These are phyloP conservation scores for Malus asiatica DNA, from an alignment of 306 rosid species.

Conservation along the genomic window DNA sequence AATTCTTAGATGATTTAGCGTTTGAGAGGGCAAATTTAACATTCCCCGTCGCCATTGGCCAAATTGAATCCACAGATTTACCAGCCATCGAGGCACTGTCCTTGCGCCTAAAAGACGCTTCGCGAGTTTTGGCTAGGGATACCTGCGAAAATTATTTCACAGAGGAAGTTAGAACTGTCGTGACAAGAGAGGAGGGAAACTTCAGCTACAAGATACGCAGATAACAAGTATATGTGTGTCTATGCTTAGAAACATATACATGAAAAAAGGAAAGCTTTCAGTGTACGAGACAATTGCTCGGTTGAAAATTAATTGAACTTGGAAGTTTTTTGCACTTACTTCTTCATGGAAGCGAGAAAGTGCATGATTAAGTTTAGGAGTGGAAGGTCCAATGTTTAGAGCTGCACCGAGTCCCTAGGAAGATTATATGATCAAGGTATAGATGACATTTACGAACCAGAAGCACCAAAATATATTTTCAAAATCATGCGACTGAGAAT, in stretches of 20 bases:
- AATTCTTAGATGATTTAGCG: constrained; percentile 30
- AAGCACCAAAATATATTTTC: neutral
- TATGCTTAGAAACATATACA: no score
- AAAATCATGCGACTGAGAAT: neutral
- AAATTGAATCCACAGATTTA: constrained; percentile 21
- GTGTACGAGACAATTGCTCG: neutral
- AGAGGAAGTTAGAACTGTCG: constrained; percentile 10
- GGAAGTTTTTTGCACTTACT: constrained; percentile 27
- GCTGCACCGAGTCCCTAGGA: constrained; percentile 22
- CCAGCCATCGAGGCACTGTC: constrained; percentile 32
- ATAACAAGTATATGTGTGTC: neutral
- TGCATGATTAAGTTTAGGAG: neutral
- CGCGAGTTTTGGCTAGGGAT: constrained; percentile 12
- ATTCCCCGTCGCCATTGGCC: constrained; percentile 27
- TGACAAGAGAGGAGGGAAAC: neutral
- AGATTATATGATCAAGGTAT: constrained; percentile 4
- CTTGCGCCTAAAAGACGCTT: constrained; percentile 10
- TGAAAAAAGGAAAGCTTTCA: no score
- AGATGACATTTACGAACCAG: constrained; percentile 3
- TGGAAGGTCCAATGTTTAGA: constrained; percentile 5
- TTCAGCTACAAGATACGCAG: neutral
- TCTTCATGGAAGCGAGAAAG: constrained; percentile 19
- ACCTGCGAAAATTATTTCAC: constrained; percentile 34
- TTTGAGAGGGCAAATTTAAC: constrained; percentile 21
- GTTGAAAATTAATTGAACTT: constrained; percentile 15